These are phyloP conservation scores for Nadsonia commutata DNA, from an alignment of 1,139 yeast species.

Conservation along the genomic window DNA sequence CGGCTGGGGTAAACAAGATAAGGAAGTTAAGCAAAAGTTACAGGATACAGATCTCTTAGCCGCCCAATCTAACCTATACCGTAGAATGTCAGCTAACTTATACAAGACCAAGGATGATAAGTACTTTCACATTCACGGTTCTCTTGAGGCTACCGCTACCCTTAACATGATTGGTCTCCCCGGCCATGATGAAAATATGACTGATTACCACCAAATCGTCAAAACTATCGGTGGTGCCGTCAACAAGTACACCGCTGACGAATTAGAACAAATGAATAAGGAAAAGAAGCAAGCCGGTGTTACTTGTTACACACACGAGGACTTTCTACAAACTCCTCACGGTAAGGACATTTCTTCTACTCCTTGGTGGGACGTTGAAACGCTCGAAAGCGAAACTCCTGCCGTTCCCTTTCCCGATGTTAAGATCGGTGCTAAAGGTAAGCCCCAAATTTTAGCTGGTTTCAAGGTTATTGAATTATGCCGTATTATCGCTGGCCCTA, in stretches of 20 bases:
- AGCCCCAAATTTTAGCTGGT: slow-evolving; percentile 20
- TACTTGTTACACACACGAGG: slow-evolving; percentile 19
- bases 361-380: slow-evolving; percentile 19
- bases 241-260: slow-evolving; percentile 32
- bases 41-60: slow-evolving; percentile 21
- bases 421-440: neutral
- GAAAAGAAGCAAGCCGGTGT: slow-evolving; percentile 31
- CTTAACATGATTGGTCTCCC: slow-evolving; percentile 26
- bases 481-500: slow-evolving; percentile 25
- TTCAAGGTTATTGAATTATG: slow-evolving; percentile 24
- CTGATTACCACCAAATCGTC: slow-evolving; percentile 19
- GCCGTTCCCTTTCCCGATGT: slow-evolving; percentile 15
- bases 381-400: slow-evolving; percentile 18
- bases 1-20: slow-evolving; percentile 20
- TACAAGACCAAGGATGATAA: slow-evolving; percentile 23
- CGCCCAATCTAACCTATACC: slow-evolving; percentile 22
- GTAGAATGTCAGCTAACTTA: slow-evolving; percentile 24
- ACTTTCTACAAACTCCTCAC: slow-evolving; percentile 21
- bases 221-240: slow-evolving; percentile 19
- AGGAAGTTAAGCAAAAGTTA: slow-evolving; percentile 13
- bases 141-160: slow-evolving; percentile 23
- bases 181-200: slow-evolving; percentile 13
- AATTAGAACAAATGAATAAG: slow-evolving; percentile 43
- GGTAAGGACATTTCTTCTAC: slow-evolving; percentile 16
- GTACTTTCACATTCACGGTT: slow-evolving; percentile 25